Base-by-base conservation (phyloP, 2,329 filamentous ascomycete genomes). In the Neofusicoccum sp. region DNA sequence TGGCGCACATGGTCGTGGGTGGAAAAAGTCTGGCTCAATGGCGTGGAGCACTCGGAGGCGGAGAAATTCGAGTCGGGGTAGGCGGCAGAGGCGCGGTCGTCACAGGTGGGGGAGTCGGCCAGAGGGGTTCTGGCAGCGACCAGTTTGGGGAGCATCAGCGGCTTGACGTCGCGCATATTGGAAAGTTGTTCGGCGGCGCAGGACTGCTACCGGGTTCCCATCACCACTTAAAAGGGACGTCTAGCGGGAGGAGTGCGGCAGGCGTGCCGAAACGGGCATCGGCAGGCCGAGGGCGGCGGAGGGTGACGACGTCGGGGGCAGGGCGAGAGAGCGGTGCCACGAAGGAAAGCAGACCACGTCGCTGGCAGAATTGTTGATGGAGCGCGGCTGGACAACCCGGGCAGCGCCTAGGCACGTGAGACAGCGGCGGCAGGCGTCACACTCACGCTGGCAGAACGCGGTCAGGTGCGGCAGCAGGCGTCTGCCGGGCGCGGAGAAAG, bases 11-110 rank as follows among this genome's bases (percentile, higher is more conserved):
- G 87, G 37, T 85, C 85, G 64, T 84, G 84, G 52, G 73, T 69
- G 54, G 87, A 89, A 71, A 90, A 91, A 16, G 87, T 90, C 28
- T 90, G 89, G 45, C 89, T 91, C 41, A 88, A 79, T 58, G 90
- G 90, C 22, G 89, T 89, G 11, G 87, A 85, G 67, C 88, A 80
- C 68, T 90, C 89, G 22, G 90, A 92, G 22, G 50, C 52, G 52
- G 61, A 56, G 16, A 50, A 75, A 22, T 72, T 72, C 65, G 75
- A 76, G 62, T 76, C 73, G 63, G 72, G 67, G 63, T 67, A 74
- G 9, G 34, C 8, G 3, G 34, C 29, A 3, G n/a, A 52, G 36
- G 74, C 74, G 63, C 72, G 71, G 33, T 76, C 65, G 4, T 74
- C 76, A 4, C 67, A 67, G 36, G 73, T 68, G 29, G 54, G 54